A percentile compares a stretch with the other conserved stretches of the same genome.
Evolutionary conservation across 768 basidiomycete genomes (phyloP).

Genomic region (Mycena crocata): DNA sequence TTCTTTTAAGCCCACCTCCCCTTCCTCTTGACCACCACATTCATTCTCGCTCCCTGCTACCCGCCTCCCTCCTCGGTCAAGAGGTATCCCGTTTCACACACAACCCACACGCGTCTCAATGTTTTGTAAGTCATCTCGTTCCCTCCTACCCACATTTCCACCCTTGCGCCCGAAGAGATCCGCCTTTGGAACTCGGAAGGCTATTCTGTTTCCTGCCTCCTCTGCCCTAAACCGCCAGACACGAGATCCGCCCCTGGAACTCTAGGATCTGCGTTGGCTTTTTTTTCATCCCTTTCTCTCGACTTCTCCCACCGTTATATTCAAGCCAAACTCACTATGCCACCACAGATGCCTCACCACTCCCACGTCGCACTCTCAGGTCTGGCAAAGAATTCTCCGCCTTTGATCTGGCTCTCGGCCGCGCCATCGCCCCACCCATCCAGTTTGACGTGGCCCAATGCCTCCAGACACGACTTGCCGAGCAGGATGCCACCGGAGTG

Average conservation of each 20-base stretch:
- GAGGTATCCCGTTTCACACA: too few relatives aligned
- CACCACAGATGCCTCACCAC: not conserved
- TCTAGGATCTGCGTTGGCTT: not conserved
- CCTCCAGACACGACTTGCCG: not conserved
- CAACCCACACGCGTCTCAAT: too few relatives aligned
- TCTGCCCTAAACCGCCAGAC: not conserved
- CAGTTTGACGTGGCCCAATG: not conserved
- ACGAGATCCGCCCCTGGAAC: not conserved
- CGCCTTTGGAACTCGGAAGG: too few relatives aligned
- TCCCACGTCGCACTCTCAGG: not conserved
- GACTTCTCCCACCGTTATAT: too few relatives aligned
- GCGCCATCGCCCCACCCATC: not conserved
- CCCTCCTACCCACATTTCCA: too few relatives aligned
- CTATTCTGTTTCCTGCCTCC: not conserved
- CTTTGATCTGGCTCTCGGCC: not conserved
- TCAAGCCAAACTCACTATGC: too few relatives aligned
- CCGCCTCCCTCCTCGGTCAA: too few relatives aligned
- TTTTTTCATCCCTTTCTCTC: not conserved
- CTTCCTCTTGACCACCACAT: not conserved
- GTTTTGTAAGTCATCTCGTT: too few relatives aligned
- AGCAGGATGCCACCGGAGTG: not conserved
- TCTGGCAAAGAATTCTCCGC: not conserved
- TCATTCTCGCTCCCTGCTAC: not conserved
- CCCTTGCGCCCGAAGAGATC: too few relatives aligned
- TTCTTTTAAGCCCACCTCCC: too few relatives aligned